Percentiles rank a stretch among this genome's conserved stretches.
Evolutionary conservation across 495 filamentous ascomycete genomes (phyloP).

Genomic region (Pyrenopolyporus hunteri): DNA sequence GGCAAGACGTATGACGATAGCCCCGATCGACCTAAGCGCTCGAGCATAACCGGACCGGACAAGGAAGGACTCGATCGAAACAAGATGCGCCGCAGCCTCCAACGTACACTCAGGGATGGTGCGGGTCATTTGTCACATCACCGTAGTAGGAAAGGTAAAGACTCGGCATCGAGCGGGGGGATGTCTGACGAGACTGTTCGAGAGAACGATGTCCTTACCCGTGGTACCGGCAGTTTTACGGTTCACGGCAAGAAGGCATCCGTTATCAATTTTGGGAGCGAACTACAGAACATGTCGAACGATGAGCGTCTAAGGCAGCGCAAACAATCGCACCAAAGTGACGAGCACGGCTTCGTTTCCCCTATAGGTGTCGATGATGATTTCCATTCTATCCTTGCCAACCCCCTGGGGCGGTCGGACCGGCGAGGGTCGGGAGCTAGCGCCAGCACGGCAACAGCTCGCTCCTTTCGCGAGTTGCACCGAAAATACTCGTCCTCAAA

Average conservation of each 20-base stretch:
- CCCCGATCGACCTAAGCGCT: constrained; percentile 39
- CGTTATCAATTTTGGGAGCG: constrained; percentile 90
- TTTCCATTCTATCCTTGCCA: constrained; percentile 45
- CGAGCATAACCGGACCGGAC: constrained; percentile 34
- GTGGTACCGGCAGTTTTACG: constrained; percentile 86
- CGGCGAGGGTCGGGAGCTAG: constrained; percentile 61
- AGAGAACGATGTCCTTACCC: constrained; percentile 71
- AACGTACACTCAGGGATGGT: constrained; percentile 86
- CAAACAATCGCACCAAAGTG: constrained; percentile 44
- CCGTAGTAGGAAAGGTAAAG: constrained; percentile 77
- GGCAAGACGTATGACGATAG: constrained; percentile 44
- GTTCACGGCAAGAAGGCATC: constrained; percentile 98
- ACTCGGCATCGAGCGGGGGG: constrained; percentile 67
- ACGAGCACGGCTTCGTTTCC: constrained; percentile 40
- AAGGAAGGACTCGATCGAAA: constrained; percentile 55
- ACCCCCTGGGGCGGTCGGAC: constrained; percentile 42
- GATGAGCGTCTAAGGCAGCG: constrained; percentile 72
- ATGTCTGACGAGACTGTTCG: constrained; percentile 65
- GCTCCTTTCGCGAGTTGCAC: constrained; percentile 61
- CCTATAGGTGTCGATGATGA: constrained; percentile 42
- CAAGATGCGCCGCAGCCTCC: constrained; percentile 86
- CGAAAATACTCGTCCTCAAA: constrained; percentile 57
- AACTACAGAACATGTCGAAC: constrained; percentile 78
- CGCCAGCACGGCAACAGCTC: constrained; percentile 61
- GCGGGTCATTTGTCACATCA: constrained; percentile 68